Evolutionary conservation across 257 asterid genomes (phyloP), one percentile per base, ranked within the genome.

Genomic region (Solanum ossicruentum): DNA sequence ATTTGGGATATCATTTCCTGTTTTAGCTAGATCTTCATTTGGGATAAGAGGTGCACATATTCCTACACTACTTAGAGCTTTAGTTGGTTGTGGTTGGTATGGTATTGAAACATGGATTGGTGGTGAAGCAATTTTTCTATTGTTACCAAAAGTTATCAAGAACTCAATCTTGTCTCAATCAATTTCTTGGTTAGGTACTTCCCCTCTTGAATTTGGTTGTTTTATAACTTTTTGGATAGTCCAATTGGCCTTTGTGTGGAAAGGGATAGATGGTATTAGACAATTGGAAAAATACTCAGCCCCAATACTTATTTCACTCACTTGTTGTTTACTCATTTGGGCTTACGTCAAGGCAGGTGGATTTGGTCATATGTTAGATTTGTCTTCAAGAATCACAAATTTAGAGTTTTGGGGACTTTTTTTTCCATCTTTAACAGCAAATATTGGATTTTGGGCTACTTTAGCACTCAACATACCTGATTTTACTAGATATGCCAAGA

Each of bases 81-180:
- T 93, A 8, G 92, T 96, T 10, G 98, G 97, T 51, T 96, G 98
- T 81, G 99, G 99, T 2, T 96, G 99, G 99, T 96, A 96, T 54
- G 99, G 98, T 4, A 96, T 96, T 70, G 99, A 95, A 36, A 85
- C 99, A 0, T 96, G 98, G 99, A 96, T 96, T 72, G 99, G 99
- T 9, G 99, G 99, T 3, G 95, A 96, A 65, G 97, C 99, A 1
- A 95, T 96, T 58, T 93, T 93, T 63, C 91, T 96, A 17, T 92
- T 96, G 0, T 88, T 95, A 47, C 99, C 99, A 0, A 71, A 81
- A 80, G 52, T 67, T 12, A 45, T 93, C 0, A 92, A 93, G 55
- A 70, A 88, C 0, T 91, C 98, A 7, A 21, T 89, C 1, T 20
- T 92, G 3, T 91, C 97, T 0, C 69, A 80, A 10, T 84, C 88